Evolutionary conservation across 208 protist species (phyloP), one percentile per base, ranked within the genome.

Genomic region (Leishmania major): DNA sequence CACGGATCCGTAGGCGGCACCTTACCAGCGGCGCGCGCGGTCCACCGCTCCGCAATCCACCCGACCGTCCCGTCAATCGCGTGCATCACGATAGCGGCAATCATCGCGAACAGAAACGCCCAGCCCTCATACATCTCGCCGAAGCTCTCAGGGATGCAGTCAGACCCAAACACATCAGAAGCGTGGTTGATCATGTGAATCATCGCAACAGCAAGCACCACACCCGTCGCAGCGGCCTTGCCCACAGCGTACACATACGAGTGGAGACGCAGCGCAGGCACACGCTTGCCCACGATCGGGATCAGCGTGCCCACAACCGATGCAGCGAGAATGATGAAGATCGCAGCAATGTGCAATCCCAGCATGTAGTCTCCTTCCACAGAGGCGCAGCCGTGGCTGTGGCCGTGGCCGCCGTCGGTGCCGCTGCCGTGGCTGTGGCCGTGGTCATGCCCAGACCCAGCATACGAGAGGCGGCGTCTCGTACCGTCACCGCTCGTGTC

Each of bases 291-390:
- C 59, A 91, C 25, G 55, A 95, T 80, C 28, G 91, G 91, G 40
- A 95, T 77, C 53, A 89, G 25, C 37, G 87, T 90, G 13, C 91
- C 91, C n/a, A 93, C 10, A 25, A 87, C 59, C 25, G 91, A 95
- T 77, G 88, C 84, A 1, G 57, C 81, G 2, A 96, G 83, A n/a
- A 96, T 77, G 57, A 96, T 83, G 82, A 96, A 93, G 40, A 96
- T 86, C 15, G 91, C 91, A 22, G 75, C 84, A 43, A 96, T 79
- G 82, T 96, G 92, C 74, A 94, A 62, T 22, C 86, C 82, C 57
- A 89, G 74, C 43, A 84, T 88, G 78, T 92, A 95, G 19, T 40
- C 47, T 19, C 88, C 89, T 8, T 87, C 59, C 57, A 86, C 69
- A 1, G 66, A 76, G 28, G 57, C 66, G 80, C 89, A 92, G 51